Percentiles rank a stretch among this genome's conserved stretches.
Conservation (phyloP, 2,329 filamentous ascomycete genomes). For the Xylaria sp. region DNA sequence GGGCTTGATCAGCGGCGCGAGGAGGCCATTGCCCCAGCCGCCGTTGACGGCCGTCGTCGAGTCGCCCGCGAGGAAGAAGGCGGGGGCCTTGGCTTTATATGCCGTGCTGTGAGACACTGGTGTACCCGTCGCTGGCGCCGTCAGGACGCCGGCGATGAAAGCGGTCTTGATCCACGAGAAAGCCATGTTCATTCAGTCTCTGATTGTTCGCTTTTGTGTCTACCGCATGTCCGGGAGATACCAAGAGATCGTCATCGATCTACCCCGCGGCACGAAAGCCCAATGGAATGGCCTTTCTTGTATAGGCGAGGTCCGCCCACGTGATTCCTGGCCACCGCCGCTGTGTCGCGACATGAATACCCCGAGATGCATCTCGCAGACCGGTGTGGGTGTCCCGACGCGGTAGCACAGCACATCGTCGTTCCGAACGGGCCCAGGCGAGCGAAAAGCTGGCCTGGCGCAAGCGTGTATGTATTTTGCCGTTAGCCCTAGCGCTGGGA, state of each 20-base stretch:
- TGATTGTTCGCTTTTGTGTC: background rate
- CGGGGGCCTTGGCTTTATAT: slow-evolving; percentile 41
- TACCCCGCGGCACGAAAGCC: no score
- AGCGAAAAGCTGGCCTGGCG: no score
- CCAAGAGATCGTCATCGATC: no score
- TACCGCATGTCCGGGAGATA: background rate
- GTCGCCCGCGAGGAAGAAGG: slow-evolving; percentile 56
- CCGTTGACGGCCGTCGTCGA: slow-evolving; percentile 54
- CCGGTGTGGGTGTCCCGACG: background rate
- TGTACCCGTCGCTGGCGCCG: slow-evolving; percentile 9
- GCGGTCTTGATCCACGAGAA: background rate
- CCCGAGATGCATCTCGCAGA: slow-evolving; percentile 1
- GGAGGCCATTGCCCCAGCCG: slow-evolving; percentile 65
- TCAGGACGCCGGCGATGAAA: background rate
- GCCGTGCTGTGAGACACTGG: slow-evolving; percentile 8
- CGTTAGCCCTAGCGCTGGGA: background rate
- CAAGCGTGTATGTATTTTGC: background rate
- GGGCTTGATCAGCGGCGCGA: slow-evolving; percentile 53
- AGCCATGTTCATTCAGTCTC: slow-evolving; percentile 18
- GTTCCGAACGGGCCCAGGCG: slow-evolving; percentile 1
- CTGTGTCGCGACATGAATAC: slow-evolving; percentile 6
- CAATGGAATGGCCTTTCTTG: no score
- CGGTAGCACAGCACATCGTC: background rate
- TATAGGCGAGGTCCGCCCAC: no score
- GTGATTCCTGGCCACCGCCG: no score